Percentiles rank a stretch among this genome's conserved stretches.
Conservation (phyloP, 2,329 filamentous ascomycete genomes). For the Alternaria metachromatica region DNA sequence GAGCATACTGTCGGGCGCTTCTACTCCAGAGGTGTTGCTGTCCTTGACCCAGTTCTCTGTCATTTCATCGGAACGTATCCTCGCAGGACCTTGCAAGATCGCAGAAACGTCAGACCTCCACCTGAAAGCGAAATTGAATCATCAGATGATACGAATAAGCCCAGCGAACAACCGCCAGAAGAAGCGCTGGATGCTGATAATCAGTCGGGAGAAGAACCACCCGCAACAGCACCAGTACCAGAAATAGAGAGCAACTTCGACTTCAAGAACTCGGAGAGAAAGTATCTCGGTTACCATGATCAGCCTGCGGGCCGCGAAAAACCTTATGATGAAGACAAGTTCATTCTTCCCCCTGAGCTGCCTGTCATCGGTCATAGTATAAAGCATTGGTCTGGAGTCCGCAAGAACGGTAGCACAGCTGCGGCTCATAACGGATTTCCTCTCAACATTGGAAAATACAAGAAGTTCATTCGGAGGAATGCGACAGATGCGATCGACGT, state of each 20-base stretch:
- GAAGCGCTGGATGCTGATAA: neutral
- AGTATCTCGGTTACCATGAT: neutral
- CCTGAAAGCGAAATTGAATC: too few relatives aligned
- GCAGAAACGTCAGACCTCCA: neutral
- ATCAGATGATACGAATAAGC: neutral
- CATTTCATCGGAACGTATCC: conserved; percentile 25
- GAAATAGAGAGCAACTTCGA: neutral
- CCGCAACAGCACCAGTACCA: neutral
- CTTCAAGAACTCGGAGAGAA: neutral
- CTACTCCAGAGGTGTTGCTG: conserved; percentile 13
- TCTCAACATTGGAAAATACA: conserved; percentile 16
- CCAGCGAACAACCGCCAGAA: neutral
- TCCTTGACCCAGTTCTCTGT: conserved; percentile 29
- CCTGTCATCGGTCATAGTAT: conserved; percentile 21
- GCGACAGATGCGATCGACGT: neutral
- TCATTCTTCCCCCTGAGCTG: conserved; percentile 15
- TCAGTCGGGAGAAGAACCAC: neutral
- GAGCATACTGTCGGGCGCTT: conserved; percentile 28
- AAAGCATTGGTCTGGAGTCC: conserved; percentile 21
- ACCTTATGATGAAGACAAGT: neutral
- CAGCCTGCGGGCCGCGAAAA: neutral
- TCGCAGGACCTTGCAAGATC: conserved; percentile 8
- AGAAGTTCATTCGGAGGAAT: conserved; percentile 8
- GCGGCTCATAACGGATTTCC: conserved; percentile 20
- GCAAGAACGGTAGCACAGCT: conserved; percentile 5